These are phyloP conservation scores for Mortierella sp. DNA, from an alignment of 371 early-diverging fungal species.

Conservation along the genomic window DNA sequence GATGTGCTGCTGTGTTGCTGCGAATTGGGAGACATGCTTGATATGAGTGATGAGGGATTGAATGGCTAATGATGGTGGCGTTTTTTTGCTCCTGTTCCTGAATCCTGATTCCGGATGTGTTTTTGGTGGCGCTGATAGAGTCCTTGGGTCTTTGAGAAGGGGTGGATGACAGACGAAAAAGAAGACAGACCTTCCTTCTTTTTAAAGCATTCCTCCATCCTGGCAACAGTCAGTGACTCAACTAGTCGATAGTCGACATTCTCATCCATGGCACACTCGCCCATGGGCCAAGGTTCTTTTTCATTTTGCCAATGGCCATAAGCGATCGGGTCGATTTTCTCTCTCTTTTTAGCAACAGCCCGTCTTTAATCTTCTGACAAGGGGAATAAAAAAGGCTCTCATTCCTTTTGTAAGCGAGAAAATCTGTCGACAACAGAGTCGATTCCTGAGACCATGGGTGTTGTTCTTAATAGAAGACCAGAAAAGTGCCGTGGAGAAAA, in stretches of 20 bases:
- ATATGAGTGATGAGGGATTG: background rate
- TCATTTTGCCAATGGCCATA: background rate
- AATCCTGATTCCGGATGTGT: background rate
- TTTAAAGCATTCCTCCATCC: slow-evolving; percentile 1
- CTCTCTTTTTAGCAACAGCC: background rate
- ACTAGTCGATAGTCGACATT: slow-evolving; percentile 11
- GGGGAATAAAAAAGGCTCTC: background rate
- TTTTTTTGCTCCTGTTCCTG: too few relatives aligned
- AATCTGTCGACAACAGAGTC: slow-evolving; percentile 8
- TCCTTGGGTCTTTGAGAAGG: background rate
- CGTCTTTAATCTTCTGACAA: background rate
- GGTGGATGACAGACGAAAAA: background rate
- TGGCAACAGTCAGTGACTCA: background rate
- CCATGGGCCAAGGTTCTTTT: background rate
- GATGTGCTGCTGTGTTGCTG: background rate
- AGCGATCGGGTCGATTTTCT: background rate
- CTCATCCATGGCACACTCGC: background rate
- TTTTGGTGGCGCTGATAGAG: background rate
- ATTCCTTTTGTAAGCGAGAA: background rate
- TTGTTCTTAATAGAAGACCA: background rate
- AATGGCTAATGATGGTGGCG: background rate
- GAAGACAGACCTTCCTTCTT: background rate
- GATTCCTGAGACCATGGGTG: background rate
- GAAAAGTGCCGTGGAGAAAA: background rate
- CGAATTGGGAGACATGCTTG: background rate